These are phyloP conservation scores for Colletotrichum sp. DNA, from an alignment of 2,329 filamentous ascomycete genomes.

Conservation along the genomic window DNA sequence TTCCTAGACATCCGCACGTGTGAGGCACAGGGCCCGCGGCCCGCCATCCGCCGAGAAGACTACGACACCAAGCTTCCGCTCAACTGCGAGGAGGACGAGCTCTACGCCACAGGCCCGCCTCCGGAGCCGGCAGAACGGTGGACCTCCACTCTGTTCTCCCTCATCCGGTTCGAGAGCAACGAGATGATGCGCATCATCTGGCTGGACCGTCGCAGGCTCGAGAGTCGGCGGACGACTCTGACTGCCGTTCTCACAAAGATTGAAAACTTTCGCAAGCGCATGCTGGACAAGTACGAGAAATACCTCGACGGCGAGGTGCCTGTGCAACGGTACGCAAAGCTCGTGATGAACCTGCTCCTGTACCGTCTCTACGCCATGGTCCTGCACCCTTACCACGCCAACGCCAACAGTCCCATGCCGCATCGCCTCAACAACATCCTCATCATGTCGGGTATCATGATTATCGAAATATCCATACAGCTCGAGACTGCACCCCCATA, in stretches of 20 bases:
- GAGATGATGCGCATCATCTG: constrained; percentile 76
- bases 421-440: constrained; percentile 68
- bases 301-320: constrained; percentile 66
- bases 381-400: constrained; percentile 69
- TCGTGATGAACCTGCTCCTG: constrained; percentile 69
- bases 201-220: constrained; percentile 71
- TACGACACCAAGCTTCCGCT: constrained; percentile 77
- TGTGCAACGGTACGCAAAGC: constrained; percentile 66
- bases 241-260: constrained; percentile 71
- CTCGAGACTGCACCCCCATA: constrained; percentile 53
- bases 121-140: constrained; percentile 58
- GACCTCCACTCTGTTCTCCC: constrained; percentile 71
- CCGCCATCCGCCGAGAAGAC: constrained; percentile 74
- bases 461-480: constrained; percentile 52
- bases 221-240: constrained; percentile 64
- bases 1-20: constrained; percentile 78
- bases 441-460: constrained; percentile 62
- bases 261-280: constrained; percentile 68
- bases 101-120: constrained; percentile 48
- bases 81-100: constrained; percentile 71
- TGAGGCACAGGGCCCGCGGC: constrained; percentile 75
- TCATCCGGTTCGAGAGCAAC: constrained; percentile 75
- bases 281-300: constrained; percentile 70
- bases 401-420: constrained; percentile 53
- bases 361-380: constrained; percentile 70